Evolutionary conservation across 2,329 filamentous ascomycete genomes (phyloP), one percentile per base, ranked within the genome.

Genomic region (Trichoderma gracile): DNA sequence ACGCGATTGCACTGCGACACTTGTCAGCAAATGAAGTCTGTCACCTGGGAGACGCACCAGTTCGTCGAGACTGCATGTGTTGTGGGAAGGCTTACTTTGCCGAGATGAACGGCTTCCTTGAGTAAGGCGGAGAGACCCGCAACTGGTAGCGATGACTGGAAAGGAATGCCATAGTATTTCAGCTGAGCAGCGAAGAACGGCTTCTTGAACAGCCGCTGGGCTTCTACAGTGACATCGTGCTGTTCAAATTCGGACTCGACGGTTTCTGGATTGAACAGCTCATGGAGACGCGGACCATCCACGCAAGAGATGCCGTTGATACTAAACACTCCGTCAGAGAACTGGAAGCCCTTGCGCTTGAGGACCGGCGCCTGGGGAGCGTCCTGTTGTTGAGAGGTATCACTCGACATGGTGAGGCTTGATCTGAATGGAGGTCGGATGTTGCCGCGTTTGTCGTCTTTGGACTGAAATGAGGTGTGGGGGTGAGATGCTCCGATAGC

Each of bases 271-370:
- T 64, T 33, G 43, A 64, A 57, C 12, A 64, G 53, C 14, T 49
- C 25, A 4, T 15, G 9, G 6, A 59, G 19, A 23, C 45, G 56
- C 15, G 30, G 5, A 30, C 56, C 56, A 14, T 12, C 23, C 33
- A 58, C 14, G 2, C 53, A 53, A n/a, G 23, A 14, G 12, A 57
- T n/a, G 9, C 21, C 33, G 7, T 23, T 14, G 2, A 52, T 8
- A 30, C 33, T 52, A 10, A 59, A 59, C 7, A 8, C 19, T 19
- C 45, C 21, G 4, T 64, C n/a, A 30, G 52, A 14, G 6, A 57
- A 15, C 43, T 58, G 33, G 45, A 64, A 64, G 12, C 61, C 61
- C n/a, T 57, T 50, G n/a, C 61, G 45, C 30, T 64, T 50, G 17
- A 58, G 33, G 23, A 52, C 9, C 9, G 53, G 53, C 25, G 23